Base-by-base conservation (phyloP, 31 red algal species). In the Pterothamnion heteromorphum region DNA sequence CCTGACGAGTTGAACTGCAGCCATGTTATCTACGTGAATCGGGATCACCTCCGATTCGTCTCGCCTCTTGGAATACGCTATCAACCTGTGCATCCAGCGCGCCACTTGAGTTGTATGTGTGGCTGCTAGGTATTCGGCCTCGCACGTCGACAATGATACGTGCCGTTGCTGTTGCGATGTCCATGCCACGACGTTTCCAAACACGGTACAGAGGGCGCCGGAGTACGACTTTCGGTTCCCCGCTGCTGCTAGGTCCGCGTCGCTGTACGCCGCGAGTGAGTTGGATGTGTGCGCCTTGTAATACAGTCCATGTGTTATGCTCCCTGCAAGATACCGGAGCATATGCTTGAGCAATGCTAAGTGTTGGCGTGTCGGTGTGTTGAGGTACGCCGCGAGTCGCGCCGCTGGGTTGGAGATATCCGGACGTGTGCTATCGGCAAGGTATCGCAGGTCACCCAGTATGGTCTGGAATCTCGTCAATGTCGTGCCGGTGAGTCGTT, bases 111-210 rank as follows among this genome's bases (percentile, higher is more conserved):
- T 32, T 14, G 91, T 33, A 44, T 30, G 20, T 0, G 91, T 33
- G 1, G 80, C 91, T 1, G 91, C 64, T 9, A 92, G 34, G 80
- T 92, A 92, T 72, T 92, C 91, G 1, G 80, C 81, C 22, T 86
- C 80, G 39, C 80, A 86, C 9, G 51, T 92, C 0, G 41, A 71
- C 2, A 86, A 24, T 0, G 80, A 35, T 0, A 58, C 0, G 0
- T 51, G 57, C 3, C 9, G 26, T 87, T 84, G 39, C 57, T 87
- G 36, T 87, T 0, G 34, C 3, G 33, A 58, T 57, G 0, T 2
- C 91, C 91, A 86, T 24, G 39, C n/a, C 2, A 86, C 31, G 0
- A 33, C 80, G 0, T 34, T 44, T 0, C 57, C 57, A 28, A 38
- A 35, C 0, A 36, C 2, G 1, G 30, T 38, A 21, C 44, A 32